Conservation (phyloP, 192 early-diverging fungal genomes). For the Glomus cerebriforme region DNA sequence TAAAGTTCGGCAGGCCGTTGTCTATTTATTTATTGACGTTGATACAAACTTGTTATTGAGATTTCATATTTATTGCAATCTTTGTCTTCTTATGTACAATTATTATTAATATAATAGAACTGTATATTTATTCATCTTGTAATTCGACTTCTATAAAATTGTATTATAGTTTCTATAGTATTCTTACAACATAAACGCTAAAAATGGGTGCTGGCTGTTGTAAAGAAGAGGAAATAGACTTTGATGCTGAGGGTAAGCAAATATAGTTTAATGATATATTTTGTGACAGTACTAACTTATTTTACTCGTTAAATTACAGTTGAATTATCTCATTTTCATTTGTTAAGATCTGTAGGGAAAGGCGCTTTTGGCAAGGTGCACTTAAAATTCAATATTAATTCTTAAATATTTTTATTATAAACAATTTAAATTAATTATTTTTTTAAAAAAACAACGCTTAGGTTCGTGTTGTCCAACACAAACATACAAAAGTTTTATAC, state of each 20-base stretch:
- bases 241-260: conserved; percentile 67
- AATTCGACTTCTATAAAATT: background rate
- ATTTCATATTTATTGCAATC: background rate
- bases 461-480: conserved; percentile 92
- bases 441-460: conserved; percentile 22
- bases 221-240: conserved; percentile 69
- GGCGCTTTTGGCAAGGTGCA: conserved; percentile 94
- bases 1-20: conserved; percentile 5
- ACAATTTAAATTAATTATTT: background rate
- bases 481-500: conserved; percentile 71
- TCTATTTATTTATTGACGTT: background rate
- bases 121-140: background rate
- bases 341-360: conserved; percentile 88
- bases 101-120: background rate
- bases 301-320: conserved; percentile 45
- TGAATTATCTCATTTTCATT: conserved; percentile 85
- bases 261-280: background rate
- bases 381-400: background rate
- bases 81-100: background rate
- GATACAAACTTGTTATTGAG: background rate
- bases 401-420: background rate
- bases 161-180: background rate
- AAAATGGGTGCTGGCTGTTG: conserved; percentile 55
- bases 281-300: background rate
- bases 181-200: background rate